Evolutionary conservation across 129 eudicot genomes (phyloP).

Genomic region (Smallanthus sonchifolius): DNA sequence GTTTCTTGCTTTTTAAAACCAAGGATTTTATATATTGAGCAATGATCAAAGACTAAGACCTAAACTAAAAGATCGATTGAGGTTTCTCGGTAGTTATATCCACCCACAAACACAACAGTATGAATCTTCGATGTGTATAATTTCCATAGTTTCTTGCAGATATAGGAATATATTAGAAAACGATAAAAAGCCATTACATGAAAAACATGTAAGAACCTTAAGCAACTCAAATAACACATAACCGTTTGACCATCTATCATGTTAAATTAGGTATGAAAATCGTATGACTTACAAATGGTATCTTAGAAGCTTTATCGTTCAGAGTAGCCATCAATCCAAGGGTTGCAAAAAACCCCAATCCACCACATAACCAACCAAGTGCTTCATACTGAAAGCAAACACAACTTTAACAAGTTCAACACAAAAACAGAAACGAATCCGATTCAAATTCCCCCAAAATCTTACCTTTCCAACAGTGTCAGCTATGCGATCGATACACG

Average conservation of each 20-base stretch:
- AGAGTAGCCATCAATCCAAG: constrained; percentile 75
- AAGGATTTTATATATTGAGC: not conserved
- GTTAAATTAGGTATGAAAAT: not conserved
- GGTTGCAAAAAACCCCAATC: constrained; percentile 66
- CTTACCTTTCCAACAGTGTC: constrained; percentile 87
- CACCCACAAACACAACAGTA: not conserved
- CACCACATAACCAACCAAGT: constrained; percentile 89
- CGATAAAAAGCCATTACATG: not conserved
- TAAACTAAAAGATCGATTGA: not conserved
- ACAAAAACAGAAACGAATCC: not conserved
- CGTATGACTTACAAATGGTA: constrained; percentile 68
- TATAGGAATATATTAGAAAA: not conserved
- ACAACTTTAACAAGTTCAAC: not conserved
- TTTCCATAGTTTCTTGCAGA: not conserved
- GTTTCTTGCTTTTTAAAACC: not conserved
- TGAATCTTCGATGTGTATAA: not conserved
- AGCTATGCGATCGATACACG: constrained; percentile 92
- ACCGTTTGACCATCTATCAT: not conserved
- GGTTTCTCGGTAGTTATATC: not conserved
- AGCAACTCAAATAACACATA: not conserved
- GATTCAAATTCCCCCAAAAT: not conserved
- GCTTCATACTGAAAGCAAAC: constrained; percentile 79
- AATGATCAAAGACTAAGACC: not conserved
- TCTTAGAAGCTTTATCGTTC: constrained; percentile 86
- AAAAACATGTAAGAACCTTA: not conserved